Percentiles rank a stretch among this genome's conserved stretches.
These are phyloP conservation scores for Filobasidium wieringae DNA, from an alignment of 768 basidiomycete genomes.

Conservation along the genomic window DNA sequence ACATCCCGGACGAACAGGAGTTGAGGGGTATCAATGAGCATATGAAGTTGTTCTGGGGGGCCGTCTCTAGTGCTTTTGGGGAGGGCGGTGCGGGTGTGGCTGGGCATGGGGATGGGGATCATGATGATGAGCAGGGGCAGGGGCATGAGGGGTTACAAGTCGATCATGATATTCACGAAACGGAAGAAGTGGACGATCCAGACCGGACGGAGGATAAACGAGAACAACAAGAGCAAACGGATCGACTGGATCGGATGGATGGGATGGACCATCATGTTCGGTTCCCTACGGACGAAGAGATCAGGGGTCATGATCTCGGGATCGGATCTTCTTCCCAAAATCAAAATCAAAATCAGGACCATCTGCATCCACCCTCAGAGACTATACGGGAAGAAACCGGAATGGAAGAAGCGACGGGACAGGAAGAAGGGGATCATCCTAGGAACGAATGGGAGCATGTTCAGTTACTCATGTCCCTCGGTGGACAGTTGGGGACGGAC, in stretches of 20 bases:
- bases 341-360: no score
- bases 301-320: no score
- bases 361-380: no score
- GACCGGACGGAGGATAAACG: not conserved
- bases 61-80: not conserved
- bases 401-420: not conserved
- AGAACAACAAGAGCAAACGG: not conserved
- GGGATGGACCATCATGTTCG: not conserved
- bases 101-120: not conserved
- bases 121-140: not conserved
- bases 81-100: no score
- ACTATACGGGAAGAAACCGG: no score
- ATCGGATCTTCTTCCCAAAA: no score
- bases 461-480: not conserved
- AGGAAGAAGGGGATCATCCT: not conserved
- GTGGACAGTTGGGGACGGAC: not conserved
- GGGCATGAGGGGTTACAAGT: not conserved
- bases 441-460: conserved; percentile 7
- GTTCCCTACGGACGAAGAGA: no score
- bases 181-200: not conserved
- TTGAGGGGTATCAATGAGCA: not conserved
- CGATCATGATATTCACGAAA: not conserved
- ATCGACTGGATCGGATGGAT: not conserved
- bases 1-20: not conserved
- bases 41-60: not conserved